phyloP scores from a whole-genome alignment of 2,329 filamentous ascomycete species.

The Colletotrichum viniferum region DNA sequence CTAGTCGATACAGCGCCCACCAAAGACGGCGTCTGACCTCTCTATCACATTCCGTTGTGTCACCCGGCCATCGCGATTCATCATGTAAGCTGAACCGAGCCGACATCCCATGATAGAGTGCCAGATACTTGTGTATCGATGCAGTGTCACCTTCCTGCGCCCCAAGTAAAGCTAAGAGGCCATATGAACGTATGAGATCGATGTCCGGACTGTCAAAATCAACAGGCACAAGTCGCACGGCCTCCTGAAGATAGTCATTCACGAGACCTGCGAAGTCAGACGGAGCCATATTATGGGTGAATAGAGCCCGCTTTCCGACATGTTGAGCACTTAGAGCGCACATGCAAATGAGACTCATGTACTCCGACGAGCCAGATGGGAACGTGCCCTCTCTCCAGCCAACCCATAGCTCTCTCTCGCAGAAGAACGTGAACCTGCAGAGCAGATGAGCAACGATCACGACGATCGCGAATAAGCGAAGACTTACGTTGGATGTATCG shows the following conservation, averaged over 20 bases:
- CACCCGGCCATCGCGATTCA: slow-evolving; percentile 22
- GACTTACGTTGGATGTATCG: background rate
- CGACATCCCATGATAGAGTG: slow-evolving; percentile 24
- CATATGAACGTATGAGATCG: slow-evolving; percentile 1
- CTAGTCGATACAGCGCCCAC: slow-evolving; percentile 27
- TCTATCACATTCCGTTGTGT: slow-evolving; percentile 4
- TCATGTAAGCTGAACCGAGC: slow-evolving; percentile 23
- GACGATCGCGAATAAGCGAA: fast-evolving
- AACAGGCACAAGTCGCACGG: background rate
- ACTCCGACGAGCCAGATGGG: background rate
- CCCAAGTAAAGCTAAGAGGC: slow-evolving; percentile 4
- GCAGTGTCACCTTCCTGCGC: slow-evolving; percentile 7
- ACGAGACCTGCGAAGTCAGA: background rate
- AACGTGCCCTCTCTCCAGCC: background rate
- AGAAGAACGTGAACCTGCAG: background rate
- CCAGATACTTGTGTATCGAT: slow-evolving; percentile 21
- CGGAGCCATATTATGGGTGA: background rate
- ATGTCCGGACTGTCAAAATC: background rate
- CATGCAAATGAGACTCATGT: background rate
- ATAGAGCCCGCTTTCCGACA: background rate
- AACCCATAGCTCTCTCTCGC: background rate
- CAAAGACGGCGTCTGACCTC: slow-evolving; percentile 25
- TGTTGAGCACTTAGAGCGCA: background rate
- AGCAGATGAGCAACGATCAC: fast-evolving
- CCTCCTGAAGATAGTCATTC: background rate